Conservation (phyloP, 352 stramenopile species). For the Pythium dissotocum region DNA sequence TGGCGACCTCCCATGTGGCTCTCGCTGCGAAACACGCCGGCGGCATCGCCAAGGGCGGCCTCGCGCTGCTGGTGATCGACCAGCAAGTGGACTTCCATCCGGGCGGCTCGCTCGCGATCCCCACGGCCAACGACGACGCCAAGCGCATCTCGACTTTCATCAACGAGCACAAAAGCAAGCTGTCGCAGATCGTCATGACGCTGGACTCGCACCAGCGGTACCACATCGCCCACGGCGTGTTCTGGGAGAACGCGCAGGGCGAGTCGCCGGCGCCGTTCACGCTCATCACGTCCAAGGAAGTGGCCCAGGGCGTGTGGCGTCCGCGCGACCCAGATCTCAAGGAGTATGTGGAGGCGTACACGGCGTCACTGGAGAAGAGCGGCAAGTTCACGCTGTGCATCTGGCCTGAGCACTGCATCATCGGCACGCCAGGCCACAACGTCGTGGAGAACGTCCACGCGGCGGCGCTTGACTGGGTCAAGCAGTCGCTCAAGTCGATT, state of each 20-base stretch:
- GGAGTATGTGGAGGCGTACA: slow-evolving; percentile 92
- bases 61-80: slow-evolving; percentile 85
- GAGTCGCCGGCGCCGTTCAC: slow-evolving; percentile 91
- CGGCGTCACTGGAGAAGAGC: slow-evolving; percentile 78
- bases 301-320: slow-evolving; percentile 57
- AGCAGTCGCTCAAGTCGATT: slow-evolving; percentile 53
- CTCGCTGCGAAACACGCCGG: slow-evolving; percentile 44
- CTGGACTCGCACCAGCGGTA: slow-evolving; percentile 96
- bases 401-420: slow-evolving; percentile 97
- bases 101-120: slow-evolving; percentile 93
- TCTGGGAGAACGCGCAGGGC: slow-evolving; percentile 83
- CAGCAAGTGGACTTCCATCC: slow-evolving; percentile 96
- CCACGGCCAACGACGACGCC: slow-evolving; percentile 90
- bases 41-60: slow-evolving; percentile 42
- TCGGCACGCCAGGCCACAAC: slow-evolving; percentile 89
- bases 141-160: slow-evolving; percentile 90
- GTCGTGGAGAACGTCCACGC: slow-evolving; percentile 83
- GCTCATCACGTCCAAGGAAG: slow-evolving; percentile 86
- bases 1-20: slow-evolving; percentile 7
- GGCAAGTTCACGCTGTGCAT: slow-evolving; percentile 93
- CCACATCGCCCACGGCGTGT: slow-evolving; percentile 94
- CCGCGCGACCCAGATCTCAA: slow-evolving; percentile 66
- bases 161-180: slow-evolving; percentile 44
- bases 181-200: slow-evolving; percentile 92
- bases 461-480: slow-evolving; percentile 87